Evolutionary conservation across 139 green algal genomes (phyloP).

Genomic region (Chloropicon primus): DNA sequence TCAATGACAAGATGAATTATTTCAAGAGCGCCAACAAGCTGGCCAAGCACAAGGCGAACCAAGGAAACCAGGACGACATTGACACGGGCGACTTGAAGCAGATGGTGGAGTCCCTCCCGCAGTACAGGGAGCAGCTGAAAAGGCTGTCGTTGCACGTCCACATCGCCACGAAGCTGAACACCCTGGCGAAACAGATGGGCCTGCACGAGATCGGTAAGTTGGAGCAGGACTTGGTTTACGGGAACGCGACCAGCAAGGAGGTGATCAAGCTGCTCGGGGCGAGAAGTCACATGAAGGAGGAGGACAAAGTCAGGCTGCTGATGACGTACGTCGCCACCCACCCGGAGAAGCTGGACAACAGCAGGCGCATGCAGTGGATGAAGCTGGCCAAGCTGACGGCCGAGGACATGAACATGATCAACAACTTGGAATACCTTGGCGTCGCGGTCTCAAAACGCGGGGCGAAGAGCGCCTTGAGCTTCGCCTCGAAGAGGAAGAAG

Average conservation of each 20-base stretch:
- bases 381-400: constrained; percentile 39
- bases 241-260: constrained; percentile 80
- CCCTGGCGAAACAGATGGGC: constrained; percentile 30
- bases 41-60: constrained; percentile 20
- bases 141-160: constrained; percentile 71
- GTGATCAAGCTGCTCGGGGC: constrained; percentile 55
- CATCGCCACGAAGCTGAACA: constrained; percentile 57
- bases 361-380: neutral
- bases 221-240: constrained; percentile 93
- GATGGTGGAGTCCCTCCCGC: constrained; percentile 61
- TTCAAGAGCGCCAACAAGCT: constrained; percentile 59
- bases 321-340: constrained; percentile 88
- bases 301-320: constrained; percentile 75
- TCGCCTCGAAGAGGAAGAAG: constrained; percentile 1
- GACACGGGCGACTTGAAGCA: constrained; percentile 15
- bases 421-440: constrained; percentile 78
- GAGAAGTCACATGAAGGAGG: constrained; percentile 7
- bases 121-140: constrained; percentile 69
- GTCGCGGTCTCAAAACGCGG: constrained; percentile 62
- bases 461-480: neutral
- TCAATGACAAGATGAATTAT: constrained; percentile 37
- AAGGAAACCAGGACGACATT: constrained; percentile 1
- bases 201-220: constrained; percentile 72
- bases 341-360: constrained; percentile 78
- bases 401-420: constrained; percentile 64